A percentile compares a stretch with the other conserved stretches of the same genome.
phyloP scores from a whole-genome alignment of 2,329 filamentous ascomycete genomes.

The Cyphellophora attinorum region DNA sequence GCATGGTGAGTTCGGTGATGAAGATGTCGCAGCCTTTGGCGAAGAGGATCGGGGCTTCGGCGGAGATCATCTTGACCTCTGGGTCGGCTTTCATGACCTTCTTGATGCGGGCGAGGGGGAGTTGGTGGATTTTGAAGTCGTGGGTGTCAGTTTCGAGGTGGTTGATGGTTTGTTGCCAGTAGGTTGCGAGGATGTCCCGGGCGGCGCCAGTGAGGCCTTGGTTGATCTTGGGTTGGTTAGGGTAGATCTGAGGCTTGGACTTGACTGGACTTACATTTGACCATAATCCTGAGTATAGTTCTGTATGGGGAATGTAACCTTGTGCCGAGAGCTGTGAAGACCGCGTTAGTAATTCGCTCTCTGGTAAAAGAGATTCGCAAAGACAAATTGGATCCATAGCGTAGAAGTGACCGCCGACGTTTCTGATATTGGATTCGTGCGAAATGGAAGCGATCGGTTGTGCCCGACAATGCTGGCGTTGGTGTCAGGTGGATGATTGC shows the following conservation, averaged over 20 bases:
- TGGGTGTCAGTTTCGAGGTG: slow-evolving; percentile 91
- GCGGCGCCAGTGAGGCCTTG: slow-evolving; percentile 88
- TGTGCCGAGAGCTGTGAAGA: slow-evolving; percentile 72
- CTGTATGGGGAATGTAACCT: slow-evolving; percentile 77
- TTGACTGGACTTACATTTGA: slow-evolving; percentile 61
- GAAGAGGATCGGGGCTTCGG: slow-evolving; percentile 93
- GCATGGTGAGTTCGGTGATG: slow-evolving; percentile 97
- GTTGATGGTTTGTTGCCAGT: slow-evolving; percentile 98
- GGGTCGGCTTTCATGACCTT: slow-evolving; percentile 99
- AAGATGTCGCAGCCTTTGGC: slow-evolving; percentile 99
- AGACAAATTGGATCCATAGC: too few relatives aligned
- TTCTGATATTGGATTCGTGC: too few relatives aligned
- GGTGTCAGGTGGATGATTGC: too few relatives aligned
- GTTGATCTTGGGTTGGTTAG: slow-evolving; percentile 56
- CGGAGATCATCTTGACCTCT: slow-evolving; percentile 99
- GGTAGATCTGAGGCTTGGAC: slow-evolving; percentile 5
- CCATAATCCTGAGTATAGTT: slow-evolving; percentile 91
- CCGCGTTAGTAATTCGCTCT: too few relatives aligned
- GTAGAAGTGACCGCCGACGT: too few relatives aligned
- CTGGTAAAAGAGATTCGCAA: too few relatives aligned
- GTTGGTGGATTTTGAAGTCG: slow-evolving; percentile 96
- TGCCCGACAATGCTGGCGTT: too few relatives aligned
- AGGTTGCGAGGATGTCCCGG: slow-evolving; percentile 94
- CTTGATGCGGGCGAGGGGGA: slow-evolving; percentile 96
- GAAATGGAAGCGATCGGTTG: too few relatives aligned